Base-by-base conservation (phyloP, 768 basidiomycete genomes). In the Auricularia sp. region DNA sequence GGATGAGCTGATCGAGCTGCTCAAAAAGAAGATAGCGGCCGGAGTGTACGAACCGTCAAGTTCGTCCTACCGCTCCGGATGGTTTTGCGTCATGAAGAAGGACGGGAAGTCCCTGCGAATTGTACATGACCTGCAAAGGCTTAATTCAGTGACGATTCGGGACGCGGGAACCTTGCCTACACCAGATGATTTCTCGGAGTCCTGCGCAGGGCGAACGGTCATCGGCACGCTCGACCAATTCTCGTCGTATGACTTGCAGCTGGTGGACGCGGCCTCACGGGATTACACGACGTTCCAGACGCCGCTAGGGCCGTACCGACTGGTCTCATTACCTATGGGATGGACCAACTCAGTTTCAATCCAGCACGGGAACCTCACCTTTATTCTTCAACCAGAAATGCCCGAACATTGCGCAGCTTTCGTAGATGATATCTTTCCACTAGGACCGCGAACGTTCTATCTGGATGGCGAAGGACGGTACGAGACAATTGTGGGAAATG, bases 51-150 rank as follows among this genome's bases (percentile, higher is more conserved):
- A 80, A 64, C 71, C 73, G 14, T 73, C 72, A 1, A 70, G 75
- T 7, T 73, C 74, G 0, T 72, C 72, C 1, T 81, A 80, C 61
- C 66, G 74, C 5, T 74, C 74, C 0, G 51, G 69, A 2, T 78
- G 77, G 78, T 79, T 80, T 62, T 72, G 69, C 23, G 76, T 79
- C 0, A 36, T 72, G 0, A 80, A 80, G 67, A 76, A 76, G 53
- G 72, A 66, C 66, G 76, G 71, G 0, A 68, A 68, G 11, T 18
- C 65, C 0, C 60, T 73, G 0, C 61, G 66, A 0, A 64, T 73
- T 1, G 70, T 73, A 0, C 73, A 73, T 21, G 64, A 71, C 14
- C 64, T 73, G 0, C 72, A 73, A 23, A 70, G 70, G 0, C 70
- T 72, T 18, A 72, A 72, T 47, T 43, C 61, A 12, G 61, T 71